Base-by-base conservation (phyloP, 208 protist species). In the Trichomonas gallinae region DNA sequence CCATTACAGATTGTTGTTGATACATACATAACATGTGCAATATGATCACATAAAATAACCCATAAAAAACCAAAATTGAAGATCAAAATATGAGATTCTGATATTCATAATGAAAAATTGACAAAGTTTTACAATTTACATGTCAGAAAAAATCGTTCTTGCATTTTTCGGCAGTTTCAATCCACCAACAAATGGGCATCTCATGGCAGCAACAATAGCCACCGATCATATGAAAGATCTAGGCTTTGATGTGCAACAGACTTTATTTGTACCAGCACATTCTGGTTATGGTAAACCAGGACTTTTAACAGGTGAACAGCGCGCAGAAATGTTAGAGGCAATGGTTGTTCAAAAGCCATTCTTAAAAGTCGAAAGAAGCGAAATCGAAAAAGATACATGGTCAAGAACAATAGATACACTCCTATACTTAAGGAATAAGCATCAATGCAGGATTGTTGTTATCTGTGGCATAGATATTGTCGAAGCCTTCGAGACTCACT, bases 151-250 rank as follows among this genome's bases (percentile, higher is more conserved):
- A 26, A 72, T 72, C 6, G 58, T 93, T 38, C 9, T 93, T 38
- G 44, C 87, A 58, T 93, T 51, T 36, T 48, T 48, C 46, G 87
- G 87, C 6, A 48, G 87, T 36, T 93, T 93, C 36, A 93, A 40
- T 51, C 87, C 87, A 48, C 87, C 87, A 26, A 93, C 87, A 93
- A 93, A 93, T 51, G 87, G 87, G 34, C 87, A 93, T 15, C 21
- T 93, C 1, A 13, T 38, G 42, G 87, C 44, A 58, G 13, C 45
- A 6, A 23, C 87, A 17, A 44, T 44, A 34, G 87, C 44, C 0
- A 48, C 31, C 34, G 44, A 93, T 51, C 44, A 93, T 51, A 58
- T 93, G 44, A 93, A 48, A 51, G 42, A 23, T 40, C 17, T 93
- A 38, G 87, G 87, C 36, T 93, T 38, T 58, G 46, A 93, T 93